Evolutionary conservation across 805 yeast species (phyloP).

Genomic region (Nakazawaea holstii): DNA sequence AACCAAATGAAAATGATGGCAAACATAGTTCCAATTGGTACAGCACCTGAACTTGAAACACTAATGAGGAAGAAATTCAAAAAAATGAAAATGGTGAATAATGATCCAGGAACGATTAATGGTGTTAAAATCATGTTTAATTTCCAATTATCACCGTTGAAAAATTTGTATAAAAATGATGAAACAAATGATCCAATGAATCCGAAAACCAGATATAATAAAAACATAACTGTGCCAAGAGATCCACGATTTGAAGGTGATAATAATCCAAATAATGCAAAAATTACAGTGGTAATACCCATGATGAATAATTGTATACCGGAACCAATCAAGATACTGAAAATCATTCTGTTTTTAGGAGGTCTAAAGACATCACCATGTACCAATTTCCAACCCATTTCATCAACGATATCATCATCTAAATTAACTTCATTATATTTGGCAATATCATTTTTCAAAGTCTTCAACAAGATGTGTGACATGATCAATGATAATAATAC

Average conservation of each 20-base stretch:
- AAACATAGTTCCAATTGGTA: slow-evolving; percentile 85
- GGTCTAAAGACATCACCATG: slow-evolving; percentile 94
- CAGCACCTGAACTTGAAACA: slow-evolving; percentile 87
- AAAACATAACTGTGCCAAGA: slow-evolving; percentile 82
- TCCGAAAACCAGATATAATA: slow-evolving; percentile 77
- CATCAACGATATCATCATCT: slow-evolving; percentile 84
- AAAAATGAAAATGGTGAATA: slow-evolving; percentile 58
- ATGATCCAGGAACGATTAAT: slow-evolving; percentile 71
- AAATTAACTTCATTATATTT: slow-evolving; percentile 86
- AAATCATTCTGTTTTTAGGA: slow-evolving; percentile 62
- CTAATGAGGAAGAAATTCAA: slow-evolving; percentile 78
- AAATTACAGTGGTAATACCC: slow-evolving; percentile 63
- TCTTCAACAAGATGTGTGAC: slow-evolving; percentile 70
- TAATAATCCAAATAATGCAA: slow-evolving; percentile 83
- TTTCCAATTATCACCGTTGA: slow-evolving; percentile 92
- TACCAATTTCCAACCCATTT: slow-evolving; percentile 94
- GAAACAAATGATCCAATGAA: slow-evolving; percentile 84
- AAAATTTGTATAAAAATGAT: slow-evolving; percentile 77
- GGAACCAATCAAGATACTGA: slow-evolving; percentile 81
- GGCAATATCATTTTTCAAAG: slow-evolving; percentile 79
- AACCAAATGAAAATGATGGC: slow-evolving; percentile 85
- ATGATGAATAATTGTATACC: slow-evolving; percentile 82
- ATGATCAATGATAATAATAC: slow-evolving; percentile 70
- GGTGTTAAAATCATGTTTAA: slow-evolving; percentile 81
- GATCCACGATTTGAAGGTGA: slow-evolving; percentile 96